Evolutionary conservation across 2,329 filamentous ascomycete species (phyloP), one percentile per base, ranked within the genome.

Genomic region (Phyllosticta citriasiana): DNA sequence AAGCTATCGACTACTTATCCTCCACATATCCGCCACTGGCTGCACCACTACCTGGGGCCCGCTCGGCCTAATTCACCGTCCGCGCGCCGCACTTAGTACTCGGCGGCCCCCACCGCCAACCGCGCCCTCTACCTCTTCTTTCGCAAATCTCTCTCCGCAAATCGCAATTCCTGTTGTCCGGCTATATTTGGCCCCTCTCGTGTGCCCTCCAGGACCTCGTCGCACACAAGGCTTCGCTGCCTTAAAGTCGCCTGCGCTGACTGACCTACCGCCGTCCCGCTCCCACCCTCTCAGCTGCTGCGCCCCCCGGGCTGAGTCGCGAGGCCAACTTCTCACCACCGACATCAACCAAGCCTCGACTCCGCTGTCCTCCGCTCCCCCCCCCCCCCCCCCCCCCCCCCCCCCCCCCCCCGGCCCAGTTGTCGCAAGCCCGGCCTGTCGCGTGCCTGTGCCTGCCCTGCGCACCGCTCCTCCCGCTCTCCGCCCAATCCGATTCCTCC

Each of bases 251-350:
- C 53, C 52, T 60, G 58, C 50, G 53, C 58, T 55, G 55, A 40
- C 58, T 60, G 53, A 35, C 53, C 57, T 60, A 55, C 53, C 35
- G 53, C 19, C 27, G 25, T 60, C 53, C 58, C 52, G 52, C 58
- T 50, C 58, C 53, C 58, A 56, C 54, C 54, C n/a, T 25, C 25
- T 47, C 59, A 53, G 55, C 56, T 55, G 60, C 60, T 62, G 60
- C 60, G 60, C 60, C 60, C 60, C n/a, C 55, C 60, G 57, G 60
- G 60, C 60, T 61, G 60, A 61, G 60, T 61, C 60, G 60, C 60
- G 57, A 57, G 60, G 50, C 51, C 59, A 61, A 56, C 59, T 54
- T 61, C 22, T n/a, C 58, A 60, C 59, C 59, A 53, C 40, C 59
- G 33, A n/a, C 53, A n/a, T 24, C 53, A 55, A 2, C 53, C 51